Evolutionary conservation across 1,139 yeast species (phyloP), one percentile per base, ranked within the genome.

Genomic region (Kodamaea sp.): DNA sequence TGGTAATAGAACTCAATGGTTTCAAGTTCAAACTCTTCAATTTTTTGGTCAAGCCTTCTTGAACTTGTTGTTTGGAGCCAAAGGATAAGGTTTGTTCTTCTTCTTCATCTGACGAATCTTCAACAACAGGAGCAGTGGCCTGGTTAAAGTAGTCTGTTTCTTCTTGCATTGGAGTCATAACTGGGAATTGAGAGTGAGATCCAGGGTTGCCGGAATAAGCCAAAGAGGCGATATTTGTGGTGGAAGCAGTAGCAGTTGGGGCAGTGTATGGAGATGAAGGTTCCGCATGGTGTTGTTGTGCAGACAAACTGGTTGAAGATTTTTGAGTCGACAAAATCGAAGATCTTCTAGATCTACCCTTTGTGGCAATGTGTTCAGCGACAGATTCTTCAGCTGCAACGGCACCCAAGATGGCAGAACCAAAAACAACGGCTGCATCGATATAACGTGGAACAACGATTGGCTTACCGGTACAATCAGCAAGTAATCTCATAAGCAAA

Each of bases 351-450:
- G 71, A 60, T 44, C 65, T 63, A 27, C 70, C 70, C 48, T 54
- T 61, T 31, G 60, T 53, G 29, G 46, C 40, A 36, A 66, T 50
- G 45, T 43, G 64, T 47, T 68, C 76, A 37, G 59, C 57, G 9
- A 78, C 73, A 6, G 75, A 67, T 40, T 72, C 78, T 52, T 78
- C 81, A 2, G 92, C 87, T 6, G 98, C 97, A 47, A 83, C 89
- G 2, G 97, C 97, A 28, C 97, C 98, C 45, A 92, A 73, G 60
- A 92, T 70, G 0, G 98, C 97, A 5, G 96, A 76, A 24, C 98
- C 98, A 55, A 90, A 84, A 5, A 92, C 97, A 34, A 92, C 98
- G 2, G 97, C 95, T 1, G 97, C 94, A 57, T 90, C 97, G 53
- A 92, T 89, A 61, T 90, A 89, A 57, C 94, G 77, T 37, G 98